phyloP scores from a whole-genome alignment of 768 basidiomycete genomes.

The Agaricus subrufescens region DNA sequence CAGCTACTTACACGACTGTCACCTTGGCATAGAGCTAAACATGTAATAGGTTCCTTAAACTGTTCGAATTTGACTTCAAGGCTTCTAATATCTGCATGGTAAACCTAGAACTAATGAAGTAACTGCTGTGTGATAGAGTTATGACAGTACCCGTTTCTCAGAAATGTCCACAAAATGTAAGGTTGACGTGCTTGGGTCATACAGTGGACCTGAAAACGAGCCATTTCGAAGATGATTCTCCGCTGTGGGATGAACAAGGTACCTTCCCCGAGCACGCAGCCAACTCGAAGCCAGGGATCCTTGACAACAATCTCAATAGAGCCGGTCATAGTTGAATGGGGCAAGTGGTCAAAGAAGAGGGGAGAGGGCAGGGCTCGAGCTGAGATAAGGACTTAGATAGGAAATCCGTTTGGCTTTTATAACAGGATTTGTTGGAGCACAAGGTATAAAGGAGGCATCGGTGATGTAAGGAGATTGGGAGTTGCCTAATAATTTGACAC shows the following conservation, averaged over 20 bases:
- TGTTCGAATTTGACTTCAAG: conserved; percentile 38
- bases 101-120: conserved; percentile 33
- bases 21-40: conserved; percentile 46
- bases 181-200: conserved; percentile 45
- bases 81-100: conserved; percentile 42
- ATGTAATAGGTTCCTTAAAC: conserved; percentile 53
- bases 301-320: conserved; percentile 33
- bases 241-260: conserved; percentile 4
- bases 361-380: conserved; percentile 8
- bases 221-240: neutral
- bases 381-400: neutral
- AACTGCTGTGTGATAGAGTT: conserved; percentile 1
- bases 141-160: conserved; percentile 39
- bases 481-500: conserved; percentile 3
- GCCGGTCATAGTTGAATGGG: conserved; percentile 5
- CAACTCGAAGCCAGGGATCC: conserved; percentile 44
- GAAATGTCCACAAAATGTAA: conserved; percentile 70
- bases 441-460: conserved; percentile 1
- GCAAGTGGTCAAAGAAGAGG: conserved; percentile 1
- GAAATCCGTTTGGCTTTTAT: neutral
- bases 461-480: conserved; percentile 2
- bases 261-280: conserved; percentile 66
- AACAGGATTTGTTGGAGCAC: conserved; percentile 3
- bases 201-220: conserved; percentile 48
- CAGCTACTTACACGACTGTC: conserved; percentile 36